Base-by-base conservation (phyloP, 75 land plant species). In the Chamaecyparis obtusa region DNA sequence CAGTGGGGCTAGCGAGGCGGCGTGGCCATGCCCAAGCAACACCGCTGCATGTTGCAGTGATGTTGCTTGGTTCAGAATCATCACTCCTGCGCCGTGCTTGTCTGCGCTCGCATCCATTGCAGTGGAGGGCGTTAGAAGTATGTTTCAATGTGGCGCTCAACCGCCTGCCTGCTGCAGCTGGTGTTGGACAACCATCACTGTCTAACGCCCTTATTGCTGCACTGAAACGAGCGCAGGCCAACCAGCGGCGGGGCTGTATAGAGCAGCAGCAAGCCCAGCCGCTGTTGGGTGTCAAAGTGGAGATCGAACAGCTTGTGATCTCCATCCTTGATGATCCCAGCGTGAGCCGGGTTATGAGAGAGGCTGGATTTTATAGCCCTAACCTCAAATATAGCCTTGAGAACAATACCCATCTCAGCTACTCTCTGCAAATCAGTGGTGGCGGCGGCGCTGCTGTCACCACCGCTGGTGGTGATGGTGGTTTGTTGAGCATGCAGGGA, bases 71-170 rank as follows among this genome's bases (percentile, higher is more conserved):
- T 14, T 87, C 94, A 15, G 89, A 93, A 49, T 49, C 94, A 13
- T 93, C 95, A 83, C 91, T 89, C 84, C 92, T 98, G 46, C 92
- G 95, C 7, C 89, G 91, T 27, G 99, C 99, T 8, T 98, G 99
- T 85, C 85, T 95, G 51, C 95, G 88, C 15, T 94, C 99, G 0
- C 96, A 94, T 79, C 92, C 86, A 7, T 91, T 94, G 4, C 96
- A 95, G 82, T 97, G 97, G 91, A 92, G 95, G 2, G 99, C 99
- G 30, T 92, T 98, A 9, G 99, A 98, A 92, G 92, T 98, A 35
- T 98, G 98, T 90, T 98, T 98, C 94, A 98, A 95, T 87, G 96
- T 98, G 11, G 99, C 99, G 6, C 93, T 98, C 30, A 95, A 98
- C 78, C 95, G 95, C 0, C 92, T 98, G 33, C 95, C 97, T 19